Evolutionary conservation across 2,329 filamentous ascomycete species (phyloP), one percentile per base, ranked within the genome.

Genomic region (Cucurbitaria berberidis): DNA sequence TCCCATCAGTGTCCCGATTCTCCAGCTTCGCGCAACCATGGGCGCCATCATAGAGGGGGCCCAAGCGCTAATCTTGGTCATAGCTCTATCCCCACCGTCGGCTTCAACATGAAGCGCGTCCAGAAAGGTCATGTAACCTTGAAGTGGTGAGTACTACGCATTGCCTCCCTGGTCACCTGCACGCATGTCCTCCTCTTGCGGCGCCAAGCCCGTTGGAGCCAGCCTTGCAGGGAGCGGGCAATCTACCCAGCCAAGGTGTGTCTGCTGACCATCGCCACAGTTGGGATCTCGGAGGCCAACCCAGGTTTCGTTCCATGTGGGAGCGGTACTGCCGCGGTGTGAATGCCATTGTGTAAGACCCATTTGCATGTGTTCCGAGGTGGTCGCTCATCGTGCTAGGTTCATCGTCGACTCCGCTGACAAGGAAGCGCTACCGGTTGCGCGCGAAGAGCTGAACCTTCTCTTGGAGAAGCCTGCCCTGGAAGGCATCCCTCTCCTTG

Each of bases 321-420:
- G 95, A 99, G 82, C 85, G 95, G 72, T 99, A 99, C 77, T 98
- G 95, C 78, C 91, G 93, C 60, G 95, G 92, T 46, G 95, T 98
- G 65, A 96, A 96, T 78, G 93, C 93, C 66, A 97, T 99, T 66
- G 90, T 99, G 84, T 88, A 82, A 76, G 82, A 43, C 30, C 58
- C 44, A 41, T 45, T 45, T 50, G 49, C 60, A 53, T 52, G 43
- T 64, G 43, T 38, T 51, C 16, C 22, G 41, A 29, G 32, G 32
- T 51, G 49, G 45, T 60, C 57, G 64, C 69, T 74, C 57, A 72
- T 71, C 51, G 57, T 24, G 44, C 30, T 64, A 88, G 86, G 63
- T 99, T 97, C 78, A 96, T 99, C 74, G 93, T 98, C 71, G 95
- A 99, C 76, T 96, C 96, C 62, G 92, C 93, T 64, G 95, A 99